Percentiles rank a stretch among this genome's conserved stretches.
phyloP scores from a whole-genome alignment of 495 filamentous ascomycete species.

The Oleoguttula mirabilis region DNA sequence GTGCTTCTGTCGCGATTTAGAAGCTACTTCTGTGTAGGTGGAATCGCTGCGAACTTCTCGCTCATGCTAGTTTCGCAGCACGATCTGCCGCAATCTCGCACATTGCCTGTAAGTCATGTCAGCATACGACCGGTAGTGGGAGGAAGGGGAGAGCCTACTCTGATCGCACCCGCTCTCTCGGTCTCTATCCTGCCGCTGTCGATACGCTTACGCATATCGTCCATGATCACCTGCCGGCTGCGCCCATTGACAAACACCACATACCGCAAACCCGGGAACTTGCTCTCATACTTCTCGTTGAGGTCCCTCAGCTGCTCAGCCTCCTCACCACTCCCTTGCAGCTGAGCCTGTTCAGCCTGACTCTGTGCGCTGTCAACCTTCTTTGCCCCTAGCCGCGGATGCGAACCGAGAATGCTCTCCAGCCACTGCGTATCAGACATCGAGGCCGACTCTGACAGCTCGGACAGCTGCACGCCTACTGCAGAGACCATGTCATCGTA shows the following conservation, averaged over 20 bases:
- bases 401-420: conserved; percentile 65
- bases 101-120: conserved; percentile 43
- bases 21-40: too few relatives aligned
- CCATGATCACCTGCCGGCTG: conserved; percentile 59
- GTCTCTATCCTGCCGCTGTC: conserved; percentile 48
- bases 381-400: conserved; percentile 75
- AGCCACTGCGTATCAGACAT: conserved; percentile 46
- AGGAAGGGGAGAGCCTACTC: conserved; percentile 39
- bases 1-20: too few relatives aligned
- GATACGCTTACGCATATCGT: conserved; percentile 73
- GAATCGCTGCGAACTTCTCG: too few relatives aligned
- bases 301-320: conserved; percentile 47
- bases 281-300: conserved; percentile 71
- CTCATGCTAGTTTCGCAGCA: conserved; percentile 36
- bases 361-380: conserved; percentile 67
- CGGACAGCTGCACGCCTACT: conserved; percentile 44
- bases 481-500: conserved; percentile 49
- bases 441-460: conserved; percentile 39
- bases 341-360: conserved; percentile 63
- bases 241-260: conserved; percentile 91
- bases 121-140: not conserved
- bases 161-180: conserved; percentile 65
- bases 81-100: conserved; percentile 59
- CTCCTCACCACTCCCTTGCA: conserved; percentile 45
- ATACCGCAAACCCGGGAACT: conserved; percentile 73